Conservation (phyloP, 768 basidiomycete species). For the Pleurotus giganteus region DNA sequence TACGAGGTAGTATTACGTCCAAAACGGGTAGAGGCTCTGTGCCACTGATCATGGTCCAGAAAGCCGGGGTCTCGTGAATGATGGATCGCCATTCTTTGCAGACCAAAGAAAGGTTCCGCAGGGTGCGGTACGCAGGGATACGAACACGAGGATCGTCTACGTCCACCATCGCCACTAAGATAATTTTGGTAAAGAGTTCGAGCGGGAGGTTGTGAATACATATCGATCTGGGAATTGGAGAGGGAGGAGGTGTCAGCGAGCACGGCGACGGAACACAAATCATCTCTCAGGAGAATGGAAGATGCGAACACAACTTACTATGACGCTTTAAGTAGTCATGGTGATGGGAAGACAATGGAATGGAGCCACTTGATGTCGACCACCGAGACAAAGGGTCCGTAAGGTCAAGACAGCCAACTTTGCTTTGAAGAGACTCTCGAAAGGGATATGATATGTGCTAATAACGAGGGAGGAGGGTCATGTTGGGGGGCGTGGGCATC, state of each 20-base stretch:
- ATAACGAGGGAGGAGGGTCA: no score
- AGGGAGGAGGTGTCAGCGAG: no score
- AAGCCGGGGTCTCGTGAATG: background rate
- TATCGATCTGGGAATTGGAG: no score
- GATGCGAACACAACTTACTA: no score
- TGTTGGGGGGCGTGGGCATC: no score
- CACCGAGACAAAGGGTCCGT: background rate
- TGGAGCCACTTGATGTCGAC: background rate
- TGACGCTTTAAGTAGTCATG: no score
- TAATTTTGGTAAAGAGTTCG: background rate
- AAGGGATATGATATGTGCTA: no score
- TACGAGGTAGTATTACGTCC: background rate
- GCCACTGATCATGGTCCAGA: constrained; percentile 1
- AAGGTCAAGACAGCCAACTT: background rate
- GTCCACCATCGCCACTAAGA: background rate
- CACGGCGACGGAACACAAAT: no score
- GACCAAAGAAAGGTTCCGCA: background rate
- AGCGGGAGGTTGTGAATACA: background rate
- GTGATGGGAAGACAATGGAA: no score
- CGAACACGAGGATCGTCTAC: background rate
- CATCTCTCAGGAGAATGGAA: no score
- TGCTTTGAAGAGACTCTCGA: no score
- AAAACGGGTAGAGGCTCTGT: background rate
- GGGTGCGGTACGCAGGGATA: background rate
- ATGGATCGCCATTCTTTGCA: constrained; percentile 1